Percentiles rank a stretch among this genome's conserved stretches.
Conservation (phyloP, 2,329 filamentous ascomycete species). For the Colletotrichum tropicicola region DNA sequence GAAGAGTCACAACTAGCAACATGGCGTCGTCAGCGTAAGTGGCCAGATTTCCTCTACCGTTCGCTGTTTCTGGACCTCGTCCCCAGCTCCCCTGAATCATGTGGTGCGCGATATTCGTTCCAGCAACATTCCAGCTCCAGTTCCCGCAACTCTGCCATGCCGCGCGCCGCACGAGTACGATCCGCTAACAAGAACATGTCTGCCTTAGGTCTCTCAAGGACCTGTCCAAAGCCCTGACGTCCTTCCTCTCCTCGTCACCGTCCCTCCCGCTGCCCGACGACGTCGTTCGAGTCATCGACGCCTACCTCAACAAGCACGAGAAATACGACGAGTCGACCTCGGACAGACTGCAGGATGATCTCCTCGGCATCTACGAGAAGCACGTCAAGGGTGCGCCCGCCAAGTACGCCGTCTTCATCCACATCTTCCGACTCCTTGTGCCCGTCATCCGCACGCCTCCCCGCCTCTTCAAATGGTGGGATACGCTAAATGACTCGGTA, state of each 20-base stretch:
- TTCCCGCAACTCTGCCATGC: not conserved
- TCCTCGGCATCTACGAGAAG: conserved; percentile 72
- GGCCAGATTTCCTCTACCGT: conserved; percentile 1
- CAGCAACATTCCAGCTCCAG: not conserved
- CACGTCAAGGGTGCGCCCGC: conserved; percentile 65
- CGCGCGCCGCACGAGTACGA: too few species aligned
- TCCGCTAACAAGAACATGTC: not conserved
- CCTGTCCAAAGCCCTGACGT: conserved; percentile 64
- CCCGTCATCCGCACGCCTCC: conserved; percentile 70
- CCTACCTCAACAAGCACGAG: conserved; percentile 74
- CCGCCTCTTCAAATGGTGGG: conserved; percentile 77
- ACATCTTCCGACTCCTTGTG: conserved; percentile 70
- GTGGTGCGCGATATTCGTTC: conserved; percentile 24
- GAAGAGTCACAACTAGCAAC: conserved; percentile 21
- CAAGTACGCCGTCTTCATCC: conserved; percentile 74
- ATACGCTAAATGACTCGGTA: conserved; percentile 66
- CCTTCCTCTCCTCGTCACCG: conserved; percentile 56
- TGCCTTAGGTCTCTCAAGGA: conserved; percentile 65
- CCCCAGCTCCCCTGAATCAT: not conserved
- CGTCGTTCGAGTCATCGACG: conserved; percentile 67
- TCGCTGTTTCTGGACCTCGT: not conserved
- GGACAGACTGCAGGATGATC: conserved; percentile 79
- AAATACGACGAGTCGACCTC: conserved; percentile 73
- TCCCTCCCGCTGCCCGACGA: conserved; percentile 73
- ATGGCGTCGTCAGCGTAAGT: conserved; percentile 41